Conservation (phyloP, 1,284 basidiomycete species). For the Cryptococcus jaspeensis region DNA sequence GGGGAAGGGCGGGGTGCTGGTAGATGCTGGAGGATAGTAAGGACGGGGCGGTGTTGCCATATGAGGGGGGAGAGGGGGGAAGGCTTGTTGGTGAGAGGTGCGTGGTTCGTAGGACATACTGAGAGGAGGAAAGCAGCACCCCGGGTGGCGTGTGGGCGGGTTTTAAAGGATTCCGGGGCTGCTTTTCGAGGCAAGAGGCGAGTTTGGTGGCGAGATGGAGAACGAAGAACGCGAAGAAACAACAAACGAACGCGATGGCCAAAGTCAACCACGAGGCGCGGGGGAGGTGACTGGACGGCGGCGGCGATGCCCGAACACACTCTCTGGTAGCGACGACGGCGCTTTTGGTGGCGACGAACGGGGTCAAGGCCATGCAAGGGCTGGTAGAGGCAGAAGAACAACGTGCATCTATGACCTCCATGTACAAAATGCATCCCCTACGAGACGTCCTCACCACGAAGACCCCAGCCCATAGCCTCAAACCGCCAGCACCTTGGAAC, state of each 20-base stretch:
- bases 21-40: conserved; percentile 1
- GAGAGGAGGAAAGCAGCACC: no score
- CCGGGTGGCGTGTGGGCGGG: background rate
- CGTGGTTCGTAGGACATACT: background rate
- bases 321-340: background rate
- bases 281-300: no score
- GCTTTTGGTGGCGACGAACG: background rate
- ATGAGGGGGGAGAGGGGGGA: conserved; percentile 2
- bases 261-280: no score
- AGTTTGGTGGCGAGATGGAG: background rate
- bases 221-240: no score
- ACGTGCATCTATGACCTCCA: no score
- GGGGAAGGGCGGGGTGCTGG: background rate
- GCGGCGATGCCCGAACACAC: background rate
- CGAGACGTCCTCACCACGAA: no score
- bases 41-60: background rate
- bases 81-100: conserved; percentile 7
- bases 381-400: background rate
- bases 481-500: no score
- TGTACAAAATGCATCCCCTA: no score
- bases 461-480: no score
- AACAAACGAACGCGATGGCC: no score
- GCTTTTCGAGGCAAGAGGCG: background rate
- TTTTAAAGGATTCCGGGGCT: background rate
- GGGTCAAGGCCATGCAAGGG: background rate